These are phyloP conservation scores for Casuarina cunninghamiana DNA, from an alignment of 306 rosid genomes.

Conservation along the genomic window DNA sequence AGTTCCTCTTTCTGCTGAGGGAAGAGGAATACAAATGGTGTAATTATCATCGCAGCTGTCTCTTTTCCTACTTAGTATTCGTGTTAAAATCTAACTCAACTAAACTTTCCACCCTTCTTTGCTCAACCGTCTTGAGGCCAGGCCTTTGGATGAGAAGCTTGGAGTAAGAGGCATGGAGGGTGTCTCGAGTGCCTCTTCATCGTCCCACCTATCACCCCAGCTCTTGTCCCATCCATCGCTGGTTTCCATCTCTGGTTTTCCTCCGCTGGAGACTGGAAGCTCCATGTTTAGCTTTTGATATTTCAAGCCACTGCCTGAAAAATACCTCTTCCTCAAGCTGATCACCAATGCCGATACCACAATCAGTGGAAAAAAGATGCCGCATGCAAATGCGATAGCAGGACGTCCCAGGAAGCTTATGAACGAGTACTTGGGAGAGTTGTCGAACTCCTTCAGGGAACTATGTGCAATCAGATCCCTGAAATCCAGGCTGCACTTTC, in stretches of 20 bases:
- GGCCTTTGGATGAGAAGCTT: conserved; percentile 42
- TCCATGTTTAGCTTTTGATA: conserved; percentile 45
- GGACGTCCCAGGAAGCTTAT: conserved; percentile 21
- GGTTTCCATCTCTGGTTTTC: conserved; percentile 23
- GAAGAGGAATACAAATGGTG: background rate
- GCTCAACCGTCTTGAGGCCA: conserved; percentile 43
- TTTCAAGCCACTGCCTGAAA: conserved; percentile 16
- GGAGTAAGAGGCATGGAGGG: conserved; percentile 45
- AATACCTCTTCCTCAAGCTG: conserved; percentile 24
- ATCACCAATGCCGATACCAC: conserved; percentile 34
- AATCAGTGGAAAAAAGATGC: conserved; percentile 30
- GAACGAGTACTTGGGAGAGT: conserved; percentile 24
- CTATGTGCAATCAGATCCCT: conserved; percentile 32
- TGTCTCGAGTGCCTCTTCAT: conserved; percentile 48
- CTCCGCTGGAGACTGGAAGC: conserved; percentile 36
- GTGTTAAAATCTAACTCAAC: background rate
- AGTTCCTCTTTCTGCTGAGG: background rate
- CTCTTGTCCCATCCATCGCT: conserved; percentile 51
- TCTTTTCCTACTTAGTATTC: background rate
- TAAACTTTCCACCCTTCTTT: conserved; percentile 57
- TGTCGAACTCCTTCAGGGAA: conserved; percentile 17
- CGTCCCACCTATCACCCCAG: conserved; percentile 54
- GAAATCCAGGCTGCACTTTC: conserved; percentile 44
- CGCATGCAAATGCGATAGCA: background rate
- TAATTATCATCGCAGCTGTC: background rate